Evolutionary conservation across 257 asterid species (phyloP).

Genomic region (Nicotiana otophora): DNA sequence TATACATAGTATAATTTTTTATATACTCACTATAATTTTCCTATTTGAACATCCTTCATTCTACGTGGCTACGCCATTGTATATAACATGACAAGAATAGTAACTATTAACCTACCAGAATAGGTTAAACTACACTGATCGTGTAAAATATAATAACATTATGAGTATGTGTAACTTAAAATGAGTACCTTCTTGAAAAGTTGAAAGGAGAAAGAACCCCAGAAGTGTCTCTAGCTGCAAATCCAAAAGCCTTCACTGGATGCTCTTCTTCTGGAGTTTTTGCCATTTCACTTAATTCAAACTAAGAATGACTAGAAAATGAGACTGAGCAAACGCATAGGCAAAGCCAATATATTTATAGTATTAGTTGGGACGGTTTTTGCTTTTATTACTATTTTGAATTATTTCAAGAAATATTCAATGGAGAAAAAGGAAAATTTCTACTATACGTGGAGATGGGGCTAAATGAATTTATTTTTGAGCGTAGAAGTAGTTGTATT

Average conservation of each 20-base stretch:
- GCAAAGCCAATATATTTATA: neutral
- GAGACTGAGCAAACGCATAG: neutral
- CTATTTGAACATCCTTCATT: too few relatives aligned
- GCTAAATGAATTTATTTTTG: neutral
- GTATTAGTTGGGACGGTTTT: neutral
- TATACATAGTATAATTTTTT: too few relatives aligned
- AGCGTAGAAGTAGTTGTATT: neutral
- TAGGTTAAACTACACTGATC: neutral
- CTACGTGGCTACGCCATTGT: too few relatives aligned
- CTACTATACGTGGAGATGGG: neutral
- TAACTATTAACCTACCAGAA: neutral
- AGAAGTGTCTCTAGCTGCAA: slow-evolving; percentile 21
- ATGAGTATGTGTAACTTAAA: neutral
- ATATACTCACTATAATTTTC: too few relatives aligned
- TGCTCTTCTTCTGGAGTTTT: neutral
- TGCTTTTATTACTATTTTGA: neutral
- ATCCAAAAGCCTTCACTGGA: slow-evolving; percentile 2
- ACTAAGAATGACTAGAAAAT: neutral
- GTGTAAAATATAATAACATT: fast-evolving
- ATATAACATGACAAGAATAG: too few relatives aligned
- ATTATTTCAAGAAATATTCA: neutral
- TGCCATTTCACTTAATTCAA: neutral
- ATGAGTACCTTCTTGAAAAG: slow-evolving; percentile 22
- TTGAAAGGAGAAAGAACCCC: slow-evolving; percentile 28
- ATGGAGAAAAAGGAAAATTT: neutral